Base-by-base conservation (phyloP, 2,329 filamentous ascomycete genomes). In the Penicillium psychrosexuale region DNA sequence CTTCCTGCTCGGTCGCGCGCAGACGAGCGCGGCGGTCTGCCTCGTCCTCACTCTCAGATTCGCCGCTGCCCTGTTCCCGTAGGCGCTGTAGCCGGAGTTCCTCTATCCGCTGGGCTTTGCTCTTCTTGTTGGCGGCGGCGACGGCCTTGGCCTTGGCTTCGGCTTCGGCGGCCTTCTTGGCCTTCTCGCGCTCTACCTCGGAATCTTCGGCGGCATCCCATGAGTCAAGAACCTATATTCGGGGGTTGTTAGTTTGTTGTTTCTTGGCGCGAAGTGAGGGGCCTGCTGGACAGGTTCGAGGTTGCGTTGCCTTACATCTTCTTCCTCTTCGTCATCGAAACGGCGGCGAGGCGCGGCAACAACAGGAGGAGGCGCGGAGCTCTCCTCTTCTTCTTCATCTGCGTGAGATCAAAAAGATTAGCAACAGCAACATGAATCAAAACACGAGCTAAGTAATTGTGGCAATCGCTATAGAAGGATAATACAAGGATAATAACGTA, bases 171-270 rank as follows among this genome's bases (percentile, higher is more conserved):
- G 87, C 91, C 78, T 93, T 94, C 76, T 89, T 89, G 28, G 84
- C 90, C 81, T 97, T 99, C 77, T 97, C 92, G 68, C 91, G 89
- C 80, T 99, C 94, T 66, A 87, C 93, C 69, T 99, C 94, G 59
- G 91, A 96, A 78, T 99, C 94, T 70, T 97, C 94, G 65, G 90
- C 92, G 55, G 90, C 93, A 69, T 97, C 92, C 94, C 94, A 99
- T 33, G 90, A 93, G 57, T 99, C 94, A 69, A 97, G 84, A 54
- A 97, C 90, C 88, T 96, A 61, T 43, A 12, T 55, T 42, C 19
- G 11, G 19, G 19, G 15, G 12, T 40, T 28, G 42, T 50, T 15
- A 48, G 43, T 48, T 31, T 50, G 19, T n/a, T 43, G 28, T 27
- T 12, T 5, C 11, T 43, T 46, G 19, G 36, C 45, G 56, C 34